Base-by-base conservation (phyloP, 345 rosid genomes). In the Salix viminalis region DNA sequence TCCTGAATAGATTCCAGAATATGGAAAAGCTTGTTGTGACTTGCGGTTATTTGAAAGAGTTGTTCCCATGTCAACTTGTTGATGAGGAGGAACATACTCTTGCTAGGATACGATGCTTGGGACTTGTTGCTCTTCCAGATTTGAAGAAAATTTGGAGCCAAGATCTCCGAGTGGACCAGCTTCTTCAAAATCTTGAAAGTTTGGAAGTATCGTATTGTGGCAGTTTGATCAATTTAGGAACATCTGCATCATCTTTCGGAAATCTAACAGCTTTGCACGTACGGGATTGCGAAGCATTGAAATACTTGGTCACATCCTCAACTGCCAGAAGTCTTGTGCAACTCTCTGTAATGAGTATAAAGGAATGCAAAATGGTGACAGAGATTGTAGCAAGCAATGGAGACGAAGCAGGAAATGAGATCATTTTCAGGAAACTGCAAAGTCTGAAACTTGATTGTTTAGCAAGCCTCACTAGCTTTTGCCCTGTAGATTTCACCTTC, bases 261-360 rank as follows among this genome's bases (percentile, higher is more conserved):
- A 77, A 75, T 48, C 52, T 82, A 24, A 69, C 65, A 1, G 37
- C 46, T 69, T 15, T 83, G 21, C 14, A 70, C 4, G 79, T 77
- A 23, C 65, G 41, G 2, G 21, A 64, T 11, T 82, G 87, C 15
- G 14, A 78, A 13, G 67, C n/a, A 54, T 65, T 80, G 42, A 3
- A 23, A 6, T 21, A 41, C 26, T 77, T 85, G 44, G 7, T 80
- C 7, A n/a, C 71, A 14, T 6, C 52, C 32, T 61, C 78, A 18
- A 62, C 73, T 0, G 84, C 83, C 18, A 71, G 76, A 74, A 72
- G 73, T 46, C n/a, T 78, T 5, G 50, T 69, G 65, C 36, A 64
- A 6, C 84, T 82, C 11, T 14, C 26, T 19, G 72, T 12, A 39
- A 32, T 82, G 71, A 75, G 23, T 6, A 46, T 85, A 32, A 14